phyloP scores from a whole-genome alignment of 495 filamentous ascomycete species.

The Aspergillus asperescens region DNA sequence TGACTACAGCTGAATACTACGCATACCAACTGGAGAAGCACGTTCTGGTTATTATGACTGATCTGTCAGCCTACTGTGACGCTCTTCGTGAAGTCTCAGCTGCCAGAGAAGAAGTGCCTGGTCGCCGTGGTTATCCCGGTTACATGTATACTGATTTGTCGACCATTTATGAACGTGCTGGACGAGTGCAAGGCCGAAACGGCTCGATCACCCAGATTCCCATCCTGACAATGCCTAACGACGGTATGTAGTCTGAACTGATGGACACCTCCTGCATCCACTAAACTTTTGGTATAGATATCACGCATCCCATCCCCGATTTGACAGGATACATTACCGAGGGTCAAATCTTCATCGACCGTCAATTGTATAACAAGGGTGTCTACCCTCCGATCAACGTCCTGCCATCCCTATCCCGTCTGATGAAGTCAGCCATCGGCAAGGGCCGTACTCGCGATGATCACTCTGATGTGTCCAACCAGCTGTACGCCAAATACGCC shows the following conservation, averaged over 20 bases:
- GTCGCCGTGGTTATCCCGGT: constrained; percentile 98
- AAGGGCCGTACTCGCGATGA: constrained; percentile 93
- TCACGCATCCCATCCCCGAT: constrained; percentile 98
- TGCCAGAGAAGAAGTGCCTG: constrained; percentile 97
- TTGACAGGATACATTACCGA: constrained; percentile 98
- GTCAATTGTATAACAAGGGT: constrained; percentile 90
- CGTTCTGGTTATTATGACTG: constrained; percentile 96
- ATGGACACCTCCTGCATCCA: neutral
- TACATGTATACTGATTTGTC: constrained; percentile 99
- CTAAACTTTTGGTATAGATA: constrained; percentile 53
- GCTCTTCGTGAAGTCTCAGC: constrained; percentile 97
- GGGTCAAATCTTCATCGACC: constrained; percentile 97
- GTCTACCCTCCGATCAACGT: constrained; percentile 99
- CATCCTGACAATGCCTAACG: constrained; percentile 99
- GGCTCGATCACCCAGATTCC: constrained; percentile 99
- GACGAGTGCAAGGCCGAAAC: constrained; percentile 94
- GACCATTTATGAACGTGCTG: constrained; percentile 98
- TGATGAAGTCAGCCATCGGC: constrained; percentile 99
- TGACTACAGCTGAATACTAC: constrained; percentile 99
- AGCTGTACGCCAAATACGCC: constrained; percentile 99
- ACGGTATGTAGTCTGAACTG: constrained; percentile 48
- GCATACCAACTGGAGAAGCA: constrained; percentile 99
- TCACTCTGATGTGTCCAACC: constrained; percentile 97
- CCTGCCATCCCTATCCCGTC: constrained; percentile 92
- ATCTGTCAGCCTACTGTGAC: constrained; percentile 97